These are phyloP conservation scores for Suhomyces wounanorum DNA, from an alignment of 1,139 yeast species.

Conservation along the genomic window DNA sequence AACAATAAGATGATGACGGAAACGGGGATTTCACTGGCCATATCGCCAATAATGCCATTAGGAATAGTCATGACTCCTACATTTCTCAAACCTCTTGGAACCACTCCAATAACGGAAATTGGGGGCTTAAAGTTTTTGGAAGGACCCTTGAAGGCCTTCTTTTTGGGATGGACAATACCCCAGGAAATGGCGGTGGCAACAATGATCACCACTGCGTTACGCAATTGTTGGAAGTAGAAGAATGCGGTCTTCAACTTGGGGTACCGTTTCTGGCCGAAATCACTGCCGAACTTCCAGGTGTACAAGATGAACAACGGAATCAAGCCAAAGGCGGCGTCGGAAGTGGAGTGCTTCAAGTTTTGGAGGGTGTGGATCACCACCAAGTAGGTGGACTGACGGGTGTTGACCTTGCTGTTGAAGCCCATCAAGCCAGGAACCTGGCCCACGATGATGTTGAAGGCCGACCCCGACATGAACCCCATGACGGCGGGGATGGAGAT, in stretches of 20 bases:
- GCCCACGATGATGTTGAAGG: slow-evolving; percentile 76
- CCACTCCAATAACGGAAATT: slow-evolving; percentile 69
- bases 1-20: slow-evolving; percentile 78
- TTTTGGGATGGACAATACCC: slow-evolving; percentile 46
- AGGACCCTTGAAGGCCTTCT: slow-evolving; percentile 41
- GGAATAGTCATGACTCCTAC: slow-evolving; percentile 76
- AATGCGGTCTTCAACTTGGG: slow-evolving; percentile 58
- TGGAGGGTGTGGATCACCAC: slow-evolving; percentile 75
- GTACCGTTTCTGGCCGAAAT: slow-evolving; percentile 62
- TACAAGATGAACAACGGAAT: slow-evolving; percentile 70
- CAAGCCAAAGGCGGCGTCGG: slow-evolving; percentile 90
- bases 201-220: slow-evolving; percentile 80
- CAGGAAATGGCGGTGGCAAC: slow-evolving; percentile 76
- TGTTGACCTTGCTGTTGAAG: slow-evolving; percentile 61
- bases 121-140: slow-evolving; percentile 40
- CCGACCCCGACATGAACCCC: slow-evolving; percentile 96
- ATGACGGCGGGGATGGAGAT: slow-evolving; percentile 91
- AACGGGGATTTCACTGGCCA: slow-evolving; percentile 83
- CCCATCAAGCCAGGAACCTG: slow-evolving; percentile 92
- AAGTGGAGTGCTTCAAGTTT: slow-evolving; percentile 62
- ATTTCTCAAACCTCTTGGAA: slow-evolving; percentile 78
- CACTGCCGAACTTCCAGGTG: slow-evolving; percentile 62
- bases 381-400: slow-evolving; percentile 67
- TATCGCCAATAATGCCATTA: slow-evolving; percentile 54
- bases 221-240: slow-evolving; percentile 73